Evolutionary conservation across 2,329 filamentous ascomycete species (phyloP).

Genomic region (Coniochaeta sp.): DNA sequence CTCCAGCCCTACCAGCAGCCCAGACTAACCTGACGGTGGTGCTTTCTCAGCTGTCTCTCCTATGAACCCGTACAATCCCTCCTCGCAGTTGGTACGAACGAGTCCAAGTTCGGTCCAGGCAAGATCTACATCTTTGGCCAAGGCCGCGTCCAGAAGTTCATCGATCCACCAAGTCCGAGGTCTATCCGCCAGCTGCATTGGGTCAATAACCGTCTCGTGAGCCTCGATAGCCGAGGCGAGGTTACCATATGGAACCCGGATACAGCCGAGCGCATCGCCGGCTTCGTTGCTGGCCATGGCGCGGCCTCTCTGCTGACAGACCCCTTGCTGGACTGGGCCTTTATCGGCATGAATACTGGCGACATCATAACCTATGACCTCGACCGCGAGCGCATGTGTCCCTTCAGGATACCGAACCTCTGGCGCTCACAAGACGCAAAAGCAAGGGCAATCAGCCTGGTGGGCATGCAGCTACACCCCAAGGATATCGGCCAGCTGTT

Average conservation of each 20-base stretch:
- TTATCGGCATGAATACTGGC: conserved; percentile 75
- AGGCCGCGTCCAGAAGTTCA: conserved; percentile 67
- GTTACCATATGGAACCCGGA: conserved; percentile 76
- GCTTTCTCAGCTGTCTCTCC: conserved; percentile 59
- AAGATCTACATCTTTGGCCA: conserved; percentile 87
- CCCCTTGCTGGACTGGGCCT: conserved; percentile 87
- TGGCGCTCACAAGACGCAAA: conserved; percentile 70
- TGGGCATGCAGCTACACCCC: conserved; percentile 80
- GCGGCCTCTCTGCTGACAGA: conserved; percentile 73
- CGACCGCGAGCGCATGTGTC: conserved; percentile 67
- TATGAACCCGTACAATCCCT: conserved; percentile 94
- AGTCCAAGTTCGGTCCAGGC: conserved; percentile 77
- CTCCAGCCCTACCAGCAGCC: background rate
- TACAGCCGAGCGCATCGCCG: conserved; percentile 56
- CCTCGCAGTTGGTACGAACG: conserved; percentile 82
- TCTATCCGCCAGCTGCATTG: conserved; percentile 78
- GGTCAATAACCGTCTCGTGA: conserved; percentile 77
- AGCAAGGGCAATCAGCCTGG: conserved; percentile 52
- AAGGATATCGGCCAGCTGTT: conserved; percentile 86
- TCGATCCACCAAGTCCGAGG: conserved; percentile 62
- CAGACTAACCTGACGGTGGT: conserved; percentile 1
- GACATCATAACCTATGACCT: conserved; percentile 91
- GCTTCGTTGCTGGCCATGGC: conserved; percentile 64
- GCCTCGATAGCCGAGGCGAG: conserved; percentile 80
- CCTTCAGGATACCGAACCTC: conserved; percentile 79